A percentile compares a stretch with the other conserved stretches of the same genome.
Conservation (phyloP, 768 basidiomycete genomes). For the Russula dissimulans region DNA sequence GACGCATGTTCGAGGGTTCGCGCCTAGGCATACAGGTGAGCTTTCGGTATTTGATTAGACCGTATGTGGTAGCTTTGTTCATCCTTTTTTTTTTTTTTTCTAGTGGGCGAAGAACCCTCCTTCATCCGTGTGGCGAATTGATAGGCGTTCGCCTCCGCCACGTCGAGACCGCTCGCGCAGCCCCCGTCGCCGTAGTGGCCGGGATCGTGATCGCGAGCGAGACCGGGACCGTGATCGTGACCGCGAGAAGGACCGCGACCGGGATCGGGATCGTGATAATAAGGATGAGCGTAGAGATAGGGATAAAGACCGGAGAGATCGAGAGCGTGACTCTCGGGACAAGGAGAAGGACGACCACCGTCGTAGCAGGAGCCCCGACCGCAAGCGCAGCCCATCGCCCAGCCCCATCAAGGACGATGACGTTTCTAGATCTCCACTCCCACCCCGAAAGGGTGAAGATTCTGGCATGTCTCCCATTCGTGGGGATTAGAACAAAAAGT, state of each 20-base stretch:
- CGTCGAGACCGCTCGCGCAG: conserved; percentile 30
- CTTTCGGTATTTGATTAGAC: not conserved
- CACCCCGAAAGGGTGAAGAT: conserved; percentile 32
- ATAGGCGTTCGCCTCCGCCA: conserved; percentile 43
- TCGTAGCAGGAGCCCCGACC: conserved; percentile 41
- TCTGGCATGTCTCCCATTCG: conserved; percentile 48
- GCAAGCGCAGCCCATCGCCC: conserved; percentile 38
- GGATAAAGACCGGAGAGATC: conserved; percentile 26
- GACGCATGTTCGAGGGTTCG: conserved; percentile 62
- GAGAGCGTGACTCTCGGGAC: conserved; percentile 29
- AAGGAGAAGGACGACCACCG: conserved; percentile 32
- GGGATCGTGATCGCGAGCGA: conserved; percentile 24
- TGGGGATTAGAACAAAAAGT: conserved; percentile 32
- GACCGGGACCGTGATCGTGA: conserved; percentile 27
- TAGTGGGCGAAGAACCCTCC: conserved; percentile 82
- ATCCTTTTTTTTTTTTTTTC: not conserved
- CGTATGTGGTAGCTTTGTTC: not conserved
- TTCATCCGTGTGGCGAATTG: conserved; percentile 73
- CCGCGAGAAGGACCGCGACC: conserved; percentile 27
- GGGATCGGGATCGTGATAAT: conserved; percentile 25
- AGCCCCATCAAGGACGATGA: conserved; percentile 32
- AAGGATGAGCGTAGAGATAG: conserved; percentile 15
- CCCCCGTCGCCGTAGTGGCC: conserved; percentile 37
- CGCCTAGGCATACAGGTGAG: conserved; percentile 67
- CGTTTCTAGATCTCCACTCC: conserved; percentile 47